Percentiles rank a stretch among this genome's conserved stretches.
Conservation (phyloP, 1,139 yeast genomes). For the Scheffersomyces insectosa region DNA sequence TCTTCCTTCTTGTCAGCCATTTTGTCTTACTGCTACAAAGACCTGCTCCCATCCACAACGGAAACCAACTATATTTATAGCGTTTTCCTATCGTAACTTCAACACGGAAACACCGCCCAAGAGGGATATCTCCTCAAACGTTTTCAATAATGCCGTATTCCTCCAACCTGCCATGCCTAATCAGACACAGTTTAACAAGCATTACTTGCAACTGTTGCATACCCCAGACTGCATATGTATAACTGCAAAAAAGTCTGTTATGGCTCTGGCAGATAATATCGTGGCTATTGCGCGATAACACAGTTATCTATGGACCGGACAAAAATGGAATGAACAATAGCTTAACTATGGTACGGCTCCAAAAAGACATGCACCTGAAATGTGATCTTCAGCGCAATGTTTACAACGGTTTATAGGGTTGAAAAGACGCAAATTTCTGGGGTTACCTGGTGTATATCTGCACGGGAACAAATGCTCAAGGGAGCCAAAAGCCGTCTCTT, state of each 20-base stretch:
- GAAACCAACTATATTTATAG: not conserved
- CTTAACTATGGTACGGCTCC: not conserved
- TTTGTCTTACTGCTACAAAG: not conserved
- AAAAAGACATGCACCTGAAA: not conserved
- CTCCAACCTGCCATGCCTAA: not conserved
- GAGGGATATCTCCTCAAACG: too few species aligned
- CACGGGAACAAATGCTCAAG: too few species aligned
- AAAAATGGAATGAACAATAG: not conserved
- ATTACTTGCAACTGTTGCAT: not conserved
- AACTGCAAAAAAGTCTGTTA: not conserved
- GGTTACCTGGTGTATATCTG: too few species aligned
- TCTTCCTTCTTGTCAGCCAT: not conserved
- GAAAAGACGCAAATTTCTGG: too few species aligned
- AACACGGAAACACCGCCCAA: too few species aligned
- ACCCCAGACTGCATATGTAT: not conserved
- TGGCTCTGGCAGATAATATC: not conserved
- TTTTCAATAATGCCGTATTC: not conserved
- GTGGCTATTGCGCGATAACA: not conserved
- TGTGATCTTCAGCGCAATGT: too few species aligned
- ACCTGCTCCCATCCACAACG: not conserved
- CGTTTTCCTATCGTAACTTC: too few species aligned
- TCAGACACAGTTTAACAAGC: not conserved
- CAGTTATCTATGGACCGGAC: not conserved
- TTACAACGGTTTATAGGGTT: too few species aligned
- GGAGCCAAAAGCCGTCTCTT: too few species aligned